A percentile compares a stretch with the other conserved stretches of the same genome.
Evolutionary conservation across 2,329 filamentous ascomycete species (phyloP).

Genomic region (Aureobasidium sp.): DNA sequence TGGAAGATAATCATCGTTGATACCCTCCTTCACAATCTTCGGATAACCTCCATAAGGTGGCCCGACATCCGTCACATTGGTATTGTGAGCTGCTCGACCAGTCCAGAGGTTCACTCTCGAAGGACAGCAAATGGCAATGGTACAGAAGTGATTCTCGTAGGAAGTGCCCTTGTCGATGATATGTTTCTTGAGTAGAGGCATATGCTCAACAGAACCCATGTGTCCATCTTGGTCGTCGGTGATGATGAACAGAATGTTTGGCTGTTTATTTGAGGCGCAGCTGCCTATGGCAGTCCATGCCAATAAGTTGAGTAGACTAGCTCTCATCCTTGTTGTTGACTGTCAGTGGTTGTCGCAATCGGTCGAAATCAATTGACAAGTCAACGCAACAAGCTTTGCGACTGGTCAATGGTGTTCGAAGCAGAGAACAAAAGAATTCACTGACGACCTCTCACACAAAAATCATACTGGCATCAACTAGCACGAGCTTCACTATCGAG

Average conservation of each 20-base stretch:
- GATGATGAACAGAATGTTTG: constrained; percentile 60
- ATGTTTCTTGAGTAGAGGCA: constrained; percentile 51
- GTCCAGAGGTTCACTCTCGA: constrained; percentile 59
- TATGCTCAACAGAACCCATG: constrained; percentile 55
- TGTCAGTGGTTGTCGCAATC: too few relatives aligned
- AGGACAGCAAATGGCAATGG: constrained; percentile 59
- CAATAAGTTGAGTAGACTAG: not conserved
- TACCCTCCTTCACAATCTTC: constrained; percentile 57
- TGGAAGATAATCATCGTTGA: constrained; percentile 61
- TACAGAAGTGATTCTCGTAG: constrained; percentile 57
- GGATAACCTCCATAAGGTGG: constrained; percentile 55
- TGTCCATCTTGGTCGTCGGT: constrained; percentile 62
- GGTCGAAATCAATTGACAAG: too few relatives aligned
- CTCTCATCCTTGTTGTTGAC: not conserved
- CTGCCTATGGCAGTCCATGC: not conserved
- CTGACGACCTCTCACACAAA: too few relatives aligned
- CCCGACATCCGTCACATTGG: constrained; percentile 54
- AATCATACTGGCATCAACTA: too few relatives aligned
- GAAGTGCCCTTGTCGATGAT: constrained; percentile 52
- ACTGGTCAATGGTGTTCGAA: too few relatives aligned
- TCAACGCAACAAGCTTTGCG: too few relatives aligned
- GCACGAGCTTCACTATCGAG: not conserved
- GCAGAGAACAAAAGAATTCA: too few relatives aligned
- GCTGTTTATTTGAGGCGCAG: constrained; percentile 10
- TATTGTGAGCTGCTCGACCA: constrained; percentile 60